Conservation (phyloP, 352 stramenopile genomes). For the Phytophthora pinifolia region DNA sequence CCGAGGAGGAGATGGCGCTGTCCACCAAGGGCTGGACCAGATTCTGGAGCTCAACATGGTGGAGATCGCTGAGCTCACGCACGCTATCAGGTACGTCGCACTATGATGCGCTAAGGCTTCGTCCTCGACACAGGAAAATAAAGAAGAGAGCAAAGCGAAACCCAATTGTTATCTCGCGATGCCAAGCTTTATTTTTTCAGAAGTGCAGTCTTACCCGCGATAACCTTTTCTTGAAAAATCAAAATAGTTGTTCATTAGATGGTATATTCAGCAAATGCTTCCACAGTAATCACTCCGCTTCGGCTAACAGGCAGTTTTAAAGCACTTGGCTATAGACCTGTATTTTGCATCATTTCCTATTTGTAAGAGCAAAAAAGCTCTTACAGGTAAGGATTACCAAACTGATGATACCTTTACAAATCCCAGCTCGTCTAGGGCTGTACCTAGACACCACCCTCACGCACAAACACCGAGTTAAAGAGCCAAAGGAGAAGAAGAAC, state of each 20-base stretch:
- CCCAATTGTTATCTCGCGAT: too few relatives aligned
- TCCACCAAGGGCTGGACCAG: too few relatives aligned
- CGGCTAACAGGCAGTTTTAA: conserved; percentile 73
- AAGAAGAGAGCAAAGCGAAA: too few relatives aligned
- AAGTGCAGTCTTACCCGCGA: neutral
- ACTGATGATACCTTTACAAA: conserved; percentile 59
- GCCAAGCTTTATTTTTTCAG: neutral
- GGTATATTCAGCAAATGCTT: conserved; percentile 65
- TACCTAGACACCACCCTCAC: conserved; percentile 17
- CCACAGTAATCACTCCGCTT: conserved; percentile 81
- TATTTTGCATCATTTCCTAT: conserved; percentile 84
- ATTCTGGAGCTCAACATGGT: too few relatives aligned
- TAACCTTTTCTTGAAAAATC: neutral
- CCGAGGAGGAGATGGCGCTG: too few relatives aligned
- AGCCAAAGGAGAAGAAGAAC: too few relatives aligned
- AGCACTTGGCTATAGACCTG: conserved; percentile 78
- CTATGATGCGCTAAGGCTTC: too few relatives aligned
- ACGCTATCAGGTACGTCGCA: too few relatives aligned
- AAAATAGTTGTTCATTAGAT: conserved; percentile 17
- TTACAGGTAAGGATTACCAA: conserved; percentile 88
- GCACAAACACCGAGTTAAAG: conserved; percentile 10
- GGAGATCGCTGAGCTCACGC: too few relatives aligned
- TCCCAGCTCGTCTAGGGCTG: neutral
- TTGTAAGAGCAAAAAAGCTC: conserved; percentile 63
- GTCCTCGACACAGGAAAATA: too few relatives aligned